Percentiles rank a stretch among this genome's conserved stretches.
phyloP scores from a whole-genome alignment of 306 rosid genomes.

The Cucumis sativus region DNA sequence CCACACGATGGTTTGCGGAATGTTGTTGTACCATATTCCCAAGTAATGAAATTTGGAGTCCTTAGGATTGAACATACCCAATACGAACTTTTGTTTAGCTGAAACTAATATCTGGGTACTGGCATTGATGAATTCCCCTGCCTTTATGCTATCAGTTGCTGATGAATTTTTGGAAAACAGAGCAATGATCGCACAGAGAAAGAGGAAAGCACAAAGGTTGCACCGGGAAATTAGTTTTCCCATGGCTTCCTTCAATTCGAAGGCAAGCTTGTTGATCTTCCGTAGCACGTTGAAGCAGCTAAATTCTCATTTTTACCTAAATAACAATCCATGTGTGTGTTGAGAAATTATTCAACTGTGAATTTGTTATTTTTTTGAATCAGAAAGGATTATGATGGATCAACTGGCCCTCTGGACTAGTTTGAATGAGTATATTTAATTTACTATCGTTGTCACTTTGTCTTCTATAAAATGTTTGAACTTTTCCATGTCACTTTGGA shows the following conservation, averaged over 20 bases:
- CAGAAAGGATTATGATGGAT: not conserved
- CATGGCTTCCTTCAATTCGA: not conserved
- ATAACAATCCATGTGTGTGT: not conserved
- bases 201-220: constrained; percentile 10
- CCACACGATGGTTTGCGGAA: constrained; percentile 23
- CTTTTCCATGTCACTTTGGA: no score
- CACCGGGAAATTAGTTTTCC: not conserved
- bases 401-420: no score
- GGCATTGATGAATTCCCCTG: constrained; percentile 18
- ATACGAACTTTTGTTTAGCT: constrained; percentile 25
- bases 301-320: not conserved
- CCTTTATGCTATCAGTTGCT: constrained; percentile 20
- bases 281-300: not conserved
- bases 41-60: constrained; percentile 22
- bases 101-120: constrained; percentile 28
- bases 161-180: constrained; percentile 11
- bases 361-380: not conserved
- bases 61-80: constrained; percentile 30
- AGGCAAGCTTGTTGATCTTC: not conserved
- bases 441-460: no score
- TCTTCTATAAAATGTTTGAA: no score
- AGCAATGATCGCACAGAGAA: constrained; percentile 6
- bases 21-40: constrained; percentile 33
- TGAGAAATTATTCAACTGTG: not conserved
- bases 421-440: not conserved